Base-by-base conservation (phyloP, 495 filamentous ascomycete genomes). In the Hypoxylon lenormandii region DNA sequence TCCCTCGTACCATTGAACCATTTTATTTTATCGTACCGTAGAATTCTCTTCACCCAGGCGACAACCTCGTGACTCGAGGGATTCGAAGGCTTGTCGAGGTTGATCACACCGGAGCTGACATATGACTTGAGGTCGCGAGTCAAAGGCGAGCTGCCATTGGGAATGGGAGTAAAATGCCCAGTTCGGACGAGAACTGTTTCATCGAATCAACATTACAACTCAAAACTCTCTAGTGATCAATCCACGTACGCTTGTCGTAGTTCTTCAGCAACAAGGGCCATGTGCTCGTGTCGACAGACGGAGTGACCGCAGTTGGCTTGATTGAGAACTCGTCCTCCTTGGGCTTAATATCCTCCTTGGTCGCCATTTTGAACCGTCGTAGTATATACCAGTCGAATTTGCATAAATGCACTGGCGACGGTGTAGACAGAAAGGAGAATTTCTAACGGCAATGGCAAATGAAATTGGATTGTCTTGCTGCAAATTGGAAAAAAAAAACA, bases 11-110 rank as follows among this genome's bases (percentile, higher is more conserved):
- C 3, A 1, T 43, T 58, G 48, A 47, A 16, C 60, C 19, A 13
- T 36, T 0, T 26, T n/a, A 33, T 60, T 19, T 7, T 37, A 1
- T 28, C 66, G 22, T 87, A 96, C 92, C 92, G 90, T 46, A 98
- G 83, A 69, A 98, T 97, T 58, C 93, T 88, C 89, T 98, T 98
- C 62, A 97, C 89, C 96, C 95, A 98, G 56, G 95, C 93, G 72
- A 98, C 95, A 42, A 98, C 96, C 80, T 98, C 95, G 83, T 98
- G 95, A 73, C 91, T 95, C 59, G 92, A 97, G 16, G 95, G 95
- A 83, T 98, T 98, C 13, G 93, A 93, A 33, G 95, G 95, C 80
- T 98, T 98, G 85, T 98, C 95, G 54, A 96, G 88, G 80, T 98
- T 98, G 82, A 98, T 97, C 26, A 98, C 95, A 79, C 95, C 95